A percentile compares a stretch with the other conserved stretches of the same genome.
Conservation (phyloP, 192 early-diverging fungal species). For the Coemansia aciculifera region DNA sequence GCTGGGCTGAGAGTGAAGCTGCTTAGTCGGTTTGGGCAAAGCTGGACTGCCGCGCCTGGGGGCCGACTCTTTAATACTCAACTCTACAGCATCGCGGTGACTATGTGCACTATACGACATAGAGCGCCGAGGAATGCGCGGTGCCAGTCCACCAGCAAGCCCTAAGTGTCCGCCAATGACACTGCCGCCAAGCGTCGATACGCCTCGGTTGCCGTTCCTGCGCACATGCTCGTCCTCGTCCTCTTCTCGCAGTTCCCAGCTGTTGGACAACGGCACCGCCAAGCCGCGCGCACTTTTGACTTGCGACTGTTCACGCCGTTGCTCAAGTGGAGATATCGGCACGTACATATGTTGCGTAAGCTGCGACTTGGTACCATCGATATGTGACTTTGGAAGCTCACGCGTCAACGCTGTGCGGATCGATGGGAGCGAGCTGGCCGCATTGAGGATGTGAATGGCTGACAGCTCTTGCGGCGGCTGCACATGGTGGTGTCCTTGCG, state of each 20-base stretch:
- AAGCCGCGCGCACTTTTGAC: constrained; percentile 4
- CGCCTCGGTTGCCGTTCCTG: neutral
- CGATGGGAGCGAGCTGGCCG: constrained; percentile 48
- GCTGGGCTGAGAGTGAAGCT: neutral
- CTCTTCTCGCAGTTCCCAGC: constrained; percentile 45
- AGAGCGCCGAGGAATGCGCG: constrained; percentile 32
- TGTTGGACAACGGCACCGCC: constrained; percentile 3
- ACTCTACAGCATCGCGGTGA: constrained; percentile 18
- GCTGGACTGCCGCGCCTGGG: neutral
- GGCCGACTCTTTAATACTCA: constrained; percentile 14
- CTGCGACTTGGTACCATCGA: constrained; percentile 27
- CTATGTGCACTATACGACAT: constrained; percentile 44
- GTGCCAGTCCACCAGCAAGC: constrained; percentile 5
- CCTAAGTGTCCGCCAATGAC: constrained; percentile 9
- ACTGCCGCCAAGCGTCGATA: constrained; percentile 10
- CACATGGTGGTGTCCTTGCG: neutral
- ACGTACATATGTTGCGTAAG: constrained; percentile 38
- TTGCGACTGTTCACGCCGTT: constrained; percentile 40
- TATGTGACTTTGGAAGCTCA: constrained; percentile 22
- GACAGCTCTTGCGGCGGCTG: constrained; percentile 39
- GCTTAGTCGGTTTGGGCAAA: neutral
- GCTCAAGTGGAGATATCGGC: constrained; percentile 51
- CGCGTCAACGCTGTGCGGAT: constrained; percentile 31
- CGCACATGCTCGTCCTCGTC: constrained; percentile 42
- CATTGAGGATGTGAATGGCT: constrained; percentile 46